Evolutionary conservation across 352 stramenopile genomes (phyloP).

Genomic region (Globisporangium iwayamae): DNA sequence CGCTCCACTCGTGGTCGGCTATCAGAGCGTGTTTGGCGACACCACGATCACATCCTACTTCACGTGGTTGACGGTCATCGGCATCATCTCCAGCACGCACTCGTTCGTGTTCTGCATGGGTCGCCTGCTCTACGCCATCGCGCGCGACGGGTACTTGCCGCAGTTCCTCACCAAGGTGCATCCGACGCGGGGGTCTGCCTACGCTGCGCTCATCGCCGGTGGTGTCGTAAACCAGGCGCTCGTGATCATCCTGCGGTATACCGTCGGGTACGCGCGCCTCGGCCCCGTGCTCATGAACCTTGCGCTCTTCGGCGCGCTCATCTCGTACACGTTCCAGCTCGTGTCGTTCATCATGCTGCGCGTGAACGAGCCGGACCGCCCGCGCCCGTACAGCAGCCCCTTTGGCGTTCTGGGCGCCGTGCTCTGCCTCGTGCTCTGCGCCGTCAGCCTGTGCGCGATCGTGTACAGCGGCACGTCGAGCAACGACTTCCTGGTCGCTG

Average conservation of each 20-base stretch:
- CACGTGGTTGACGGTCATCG: constrained; percentile 62
- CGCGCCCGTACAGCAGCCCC: constrained; percentile 49
- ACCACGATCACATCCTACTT: constrained; percentile 53
- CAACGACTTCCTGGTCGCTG: constrained; percentile 54
- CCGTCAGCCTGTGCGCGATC: constrained; percentile 49
- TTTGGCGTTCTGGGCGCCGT: constrained; percentile 52
- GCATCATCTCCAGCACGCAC: constrained; percentile 55
- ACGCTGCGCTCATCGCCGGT: constrained; percentile 42
- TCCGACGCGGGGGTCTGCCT: constrained; percentile 34
- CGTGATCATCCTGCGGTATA: constrained; percentile 51
- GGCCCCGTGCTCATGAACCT: constrained; percentile 68
- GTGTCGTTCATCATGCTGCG: constrained; percentile 59
- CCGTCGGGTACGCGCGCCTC: constrained; percentile 53
- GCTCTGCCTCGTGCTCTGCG: constrained; percentile 44
- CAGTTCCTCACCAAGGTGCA: constrained; percentile 53
- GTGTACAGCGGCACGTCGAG: constrained; percentile 55
- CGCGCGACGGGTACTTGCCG: constrained; percentile 54
- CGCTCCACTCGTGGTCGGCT: constrained; percentile 51
- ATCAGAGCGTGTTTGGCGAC: constrained; percentile 73
- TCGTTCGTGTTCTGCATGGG: constrained; percentile 78
- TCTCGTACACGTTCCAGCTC: constrained; percentile 69
- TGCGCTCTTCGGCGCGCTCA: constrained; percentile 48
- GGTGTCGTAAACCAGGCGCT: constrained; percentile 35
- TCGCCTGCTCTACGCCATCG: constrained; percentile 56
- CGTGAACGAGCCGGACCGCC: constrained; percentile 38